Percentiles rank a stretch among this genome's conserved stretches.
Evolutionary conservation across 2,329 filamentous ascomycete genomes (phyloP).

Genomic region (Fusarium sp.): DNA sequence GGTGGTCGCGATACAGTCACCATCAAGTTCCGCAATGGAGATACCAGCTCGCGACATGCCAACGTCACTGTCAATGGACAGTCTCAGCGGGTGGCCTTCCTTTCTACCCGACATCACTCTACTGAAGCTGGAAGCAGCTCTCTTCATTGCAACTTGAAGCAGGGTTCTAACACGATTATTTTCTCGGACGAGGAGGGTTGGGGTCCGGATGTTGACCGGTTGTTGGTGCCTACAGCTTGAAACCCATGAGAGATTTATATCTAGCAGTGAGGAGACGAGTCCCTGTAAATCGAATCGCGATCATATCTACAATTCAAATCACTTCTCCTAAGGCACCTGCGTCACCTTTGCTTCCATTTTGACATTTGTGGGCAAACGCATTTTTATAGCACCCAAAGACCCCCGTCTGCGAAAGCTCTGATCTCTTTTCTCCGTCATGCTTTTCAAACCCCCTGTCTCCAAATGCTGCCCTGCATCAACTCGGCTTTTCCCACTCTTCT

Average conservation of each 20-base stretch:
- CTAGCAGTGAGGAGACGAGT: background rate
- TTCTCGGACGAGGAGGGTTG: conserved; percentile 58
- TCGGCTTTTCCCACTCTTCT: background rate
- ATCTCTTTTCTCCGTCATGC: background rate
- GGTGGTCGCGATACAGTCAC: conserved; percentile 63
- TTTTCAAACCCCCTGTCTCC: background rate
- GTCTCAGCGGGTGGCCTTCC: conserved; percentile 64
- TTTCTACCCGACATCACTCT: conserved; percentile 59
- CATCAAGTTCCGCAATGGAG: conserved; percentile 68
- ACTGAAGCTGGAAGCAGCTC: conserved; percentile 57
- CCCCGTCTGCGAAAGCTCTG: too few relatives aligned
- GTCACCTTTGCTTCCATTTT: background rate
- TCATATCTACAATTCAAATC: background rate
- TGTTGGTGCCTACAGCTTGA: conserved; percentile 62
- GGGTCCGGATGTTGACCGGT: conserved; percentile 57
- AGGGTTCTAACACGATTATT: conserved; percentile 62
- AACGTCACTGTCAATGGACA: conserved; percentile 68
- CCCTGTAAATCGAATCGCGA: background rate
- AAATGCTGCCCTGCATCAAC: background rate
- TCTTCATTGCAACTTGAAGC: conserved; percentile 61
- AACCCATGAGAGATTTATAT: background rate
- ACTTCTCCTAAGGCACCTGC: background rate
- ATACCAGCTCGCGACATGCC: conserved; percentile 64
- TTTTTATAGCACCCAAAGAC: background rate
- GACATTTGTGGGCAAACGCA: background rate